A percentile compares a stretch with the other conserved stretches of the same genome.
Evolutionary conservation across 805 yeast genomes (phyloP).

Genomic region (Saturnispora bothae): DNA sequence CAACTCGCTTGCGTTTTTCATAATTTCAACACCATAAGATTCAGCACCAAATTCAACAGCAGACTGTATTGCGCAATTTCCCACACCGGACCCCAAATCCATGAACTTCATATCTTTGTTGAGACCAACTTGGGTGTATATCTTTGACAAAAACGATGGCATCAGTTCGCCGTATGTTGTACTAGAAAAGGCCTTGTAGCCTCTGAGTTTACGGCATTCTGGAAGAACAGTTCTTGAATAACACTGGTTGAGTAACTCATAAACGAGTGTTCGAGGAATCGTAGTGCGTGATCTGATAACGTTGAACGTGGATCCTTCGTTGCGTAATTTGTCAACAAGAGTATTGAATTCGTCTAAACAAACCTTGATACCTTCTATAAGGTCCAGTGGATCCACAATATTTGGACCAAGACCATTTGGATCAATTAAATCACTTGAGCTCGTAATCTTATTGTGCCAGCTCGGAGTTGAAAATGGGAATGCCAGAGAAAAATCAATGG

Average conservation of each 20-base stretch:
- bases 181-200: constrained; percentile 79
- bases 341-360: constrained; percentile 35
- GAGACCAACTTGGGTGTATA: constrained; percentile 50
- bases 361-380: constrained; percentile 3
- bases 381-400: constrained; percentile 1
- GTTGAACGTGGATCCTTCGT: constrained; percentile 21
- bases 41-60: constrained; percentile 76
- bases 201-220: constrained; percentile 46
- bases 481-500: background rate
- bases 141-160: constrained; percentile 63
- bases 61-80: constrained; percentile 83
- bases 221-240: constrained; percentile 77
- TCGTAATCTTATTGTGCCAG: background rate
- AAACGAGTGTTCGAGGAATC: constrained; percentile 37
- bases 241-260: constrained; percentile 61
- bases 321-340: constrained; percentile 28
- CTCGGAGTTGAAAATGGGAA: background rate
- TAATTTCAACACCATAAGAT: constrained; percentile 85
- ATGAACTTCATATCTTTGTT: constrained; percentile 50
- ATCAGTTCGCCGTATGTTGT: constrained; percentile 86
- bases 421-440: background rate
- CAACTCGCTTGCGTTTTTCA: constrained; percentile 68
- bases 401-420: background rate
- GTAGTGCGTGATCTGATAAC: constrained; percentile 14
- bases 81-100: constrained; percentile 92